Base-by-base conservation (phyloP, 139 green algal species). In the Dunaliella primolecta region DNA sequence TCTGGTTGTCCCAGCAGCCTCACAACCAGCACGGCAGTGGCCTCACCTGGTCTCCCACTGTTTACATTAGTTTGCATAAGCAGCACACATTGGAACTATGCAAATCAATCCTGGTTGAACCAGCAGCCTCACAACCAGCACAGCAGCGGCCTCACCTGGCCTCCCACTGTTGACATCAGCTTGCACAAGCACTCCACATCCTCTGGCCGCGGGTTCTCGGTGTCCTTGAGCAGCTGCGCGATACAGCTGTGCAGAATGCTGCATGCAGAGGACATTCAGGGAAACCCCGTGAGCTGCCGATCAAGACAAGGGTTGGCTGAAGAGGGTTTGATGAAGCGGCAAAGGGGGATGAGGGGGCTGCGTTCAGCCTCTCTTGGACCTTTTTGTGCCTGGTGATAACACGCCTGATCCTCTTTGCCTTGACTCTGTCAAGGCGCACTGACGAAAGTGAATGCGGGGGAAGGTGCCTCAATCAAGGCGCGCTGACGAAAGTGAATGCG, bases 161-260 rank as follows among this genome's bases (percentile, higher is more conserved):
- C 75, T 30, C 95, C 95, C 3, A 97, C 89, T 2, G 97, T 99
- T 55, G 82, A 88, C 77, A 99, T 83, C 86, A 99, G 95, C 92
- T 99, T 98, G 91, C 93, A 98, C 56, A 99, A 88, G 85, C 95
- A 98, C 93, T 99, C 97, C 15, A 99, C 90, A 74, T 98, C 96
- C 90, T 99, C 97, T 35, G 92, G 81, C 27, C 83, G 75, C 0
- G 88, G 88, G 31, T 33, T 77, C 1, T 37, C 20, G 35, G 87
- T 75, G 55, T 92, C 89, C 79, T 82, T 81, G 2, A 94, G 89
- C 84, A 94, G 84, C 72, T 76, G 34, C 71, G 86, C 23, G 64
- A 94, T 89, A 81, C 91, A 93, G 78, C 86, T 90, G 91, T 99
- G 97, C 92, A 99, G 25, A 64, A 85, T 85, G 70, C 81, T 80